Percentiles rank a stretch among this genome's conserved stretches.
These are phyloP conservation scores for Colletotrichum horii DNA, from an alignment of 2,329 filamentous ascomycete species.

Conservation along the genomic window DNA sequence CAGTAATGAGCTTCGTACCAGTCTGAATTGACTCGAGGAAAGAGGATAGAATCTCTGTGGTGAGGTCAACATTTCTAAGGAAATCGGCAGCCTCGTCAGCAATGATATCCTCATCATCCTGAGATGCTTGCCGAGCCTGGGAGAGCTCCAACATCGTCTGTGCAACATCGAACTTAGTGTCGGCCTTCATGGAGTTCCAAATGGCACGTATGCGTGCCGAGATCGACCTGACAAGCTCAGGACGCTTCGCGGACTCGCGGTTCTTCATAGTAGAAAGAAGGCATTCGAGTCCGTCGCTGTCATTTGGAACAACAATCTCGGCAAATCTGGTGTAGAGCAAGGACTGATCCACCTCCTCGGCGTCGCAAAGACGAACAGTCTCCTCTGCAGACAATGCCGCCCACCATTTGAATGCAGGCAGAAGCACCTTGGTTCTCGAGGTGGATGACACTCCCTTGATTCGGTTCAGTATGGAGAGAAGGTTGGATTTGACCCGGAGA, in stretches of 20 bases:
- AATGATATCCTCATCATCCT: constrained; percentile 40
- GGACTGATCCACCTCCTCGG: constrained; percentile 47
- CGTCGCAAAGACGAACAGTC: constrained; percentile 45
- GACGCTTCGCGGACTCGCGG: constrained; percentile 41
- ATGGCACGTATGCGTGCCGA: constrained; percentile 74
- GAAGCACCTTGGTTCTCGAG: constrained; percentile 74
- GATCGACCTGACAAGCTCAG: constrained; percentile 64
- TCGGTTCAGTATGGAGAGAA: constrained; percentile 76
- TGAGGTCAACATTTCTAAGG: constrained; percentile 74
- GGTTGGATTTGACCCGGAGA: constrained; percentile 69
- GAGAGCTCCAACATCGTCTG: constrained; percentile 68
- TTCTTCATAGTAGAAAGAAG: constrained; percentile 54
- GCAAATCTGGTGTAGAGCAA: constrained; percentile 50
- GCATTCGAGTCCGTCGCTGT: constrained; percentile 55
- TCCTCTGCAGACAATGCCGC: constrained; percentile 57
- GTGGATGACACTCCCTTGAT: constrained; percentile 74
- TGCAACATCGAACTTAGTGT: constrained; percentile 64
- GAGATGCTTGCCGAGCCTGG: constrained; percentile 52
- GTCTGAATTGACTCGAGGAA: constrained; percentile 79
- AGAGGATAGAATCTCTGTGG: constrained; percentile 72
- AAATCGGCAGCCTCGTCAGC: constrained; percentile 72
- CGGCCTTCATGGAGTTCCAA: constrained; percentile 75
- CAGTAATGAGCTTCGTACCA: constrained; percentile 73
- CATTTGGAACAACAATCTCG: constrained; percentile 59
- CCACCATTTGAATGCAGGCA: constrained; percentile 79